Conservation (phyloP, 2,329 filamentous ascomycete genomes). For the Rugonectria rugulosa region DNA sequence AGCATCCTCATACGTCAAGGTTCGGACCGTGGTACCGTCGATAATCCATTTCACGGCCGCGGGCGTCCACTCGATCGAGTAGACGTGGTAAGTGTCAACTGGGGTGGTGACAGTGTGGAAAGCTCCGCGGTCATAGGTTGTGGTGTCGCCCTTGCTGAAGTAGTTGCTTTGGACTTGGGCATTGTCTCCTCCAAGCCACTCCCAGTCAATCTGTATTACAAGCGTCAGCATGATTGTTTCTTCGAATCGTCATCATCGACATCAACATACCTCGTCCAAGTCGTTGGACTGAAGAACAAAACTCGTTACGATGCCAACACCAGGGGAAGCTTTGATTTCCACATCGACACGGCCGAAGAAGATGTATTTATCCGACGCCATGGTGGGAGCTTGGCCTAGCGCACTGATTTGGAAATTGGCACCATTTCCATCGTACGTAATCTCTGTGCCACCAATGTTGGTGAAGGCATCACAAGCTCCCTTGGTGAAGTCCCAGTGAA, state of each 20-base stretch:
- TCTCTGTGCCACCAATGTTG: slow-evolving; percentile 52
- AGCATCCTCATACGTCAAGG: slow-evolving; percentile 62
- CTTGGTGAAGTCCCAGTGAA: slow-evolving; percentile 76
- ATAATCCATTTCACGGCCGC: slow-evolving; percentile 70
- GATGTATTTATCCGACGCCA: slow-evolving; percentile 83
- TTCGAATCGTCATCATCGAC: not conserved
- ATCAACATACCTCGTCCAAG: slow-evolving; percentile 62
- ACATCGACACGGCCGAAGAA: slow-evolving; percentile 93
- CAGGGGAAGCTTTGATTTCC: slow-evolving; percentile 77
- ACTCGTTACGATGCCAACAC: slow-evolving; percentile 86
- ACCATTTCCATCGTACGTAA: slow-evolving; percentile 57
- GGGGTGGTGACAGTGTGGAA: slow-evolving; percentile 62
- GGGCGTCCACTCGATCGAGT: slow-evolving; percentile 72
- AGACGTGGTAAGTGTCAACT: slow-evolving; percentile 64
- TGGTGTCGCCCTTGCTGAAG: slow-evolving; percentile 75
- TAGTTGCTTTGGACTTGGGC: slow-evolving; percentile 82
- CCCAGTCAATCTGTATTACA: slow-evolving; percentile 80
- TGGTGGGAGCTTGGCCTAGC: slow-evolving; percentile 72
- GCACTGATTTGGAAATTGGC: slow-evolving; percentile 72
- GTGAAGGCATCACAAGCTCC: slow-evolving; percentile 66
- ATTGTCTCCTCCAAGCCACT: slow-evolving; percentile 76
- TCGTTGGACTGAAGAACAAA: slow-evolving; percentile 87
- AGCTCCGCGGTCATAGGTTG: slow-evolving; percentile 68
- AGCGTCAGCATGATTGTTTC: not conserved
- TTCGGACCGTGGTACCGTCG: slow-evolving; percentile 67